phyloP scores from a whole-genome alignment of 2,329 filamentous ascomycete species.

The Hirsutella thompsonii region DNA sequence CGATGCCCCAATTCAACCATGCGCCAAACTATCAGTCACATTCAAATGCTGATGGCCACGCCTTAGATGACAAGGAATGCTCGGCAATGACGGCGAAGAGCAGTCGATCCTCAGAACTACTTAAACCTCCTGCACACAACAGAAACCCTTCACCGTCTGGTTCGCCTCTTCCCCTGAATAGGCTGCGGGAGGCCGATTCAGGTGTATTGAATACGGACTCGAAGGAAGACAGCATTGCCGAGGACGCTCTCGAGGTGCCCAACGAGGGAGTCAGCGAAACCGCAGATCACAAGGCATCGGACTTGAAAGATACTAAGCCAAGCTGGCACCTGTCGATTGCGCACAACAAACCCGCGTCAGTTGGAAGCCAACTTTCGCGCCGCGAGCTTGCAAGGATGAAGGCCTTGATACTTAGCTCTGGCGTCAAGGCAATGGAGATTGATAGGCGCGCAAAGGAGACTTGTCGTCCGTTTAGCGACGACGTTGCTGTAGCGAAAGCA shows the following conservation, averaged over 20 bases:
- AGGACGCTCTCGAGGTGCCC: slow-evolving; percentile 14
- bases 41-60: slow-evolving; percentile 6
- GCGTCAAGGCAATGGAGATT: slow-evolving; percentile 83
- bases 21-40: slow-evolving; percentile 14
- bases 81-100: slow-evolving; percentile 9
- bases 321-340: slow-evolving; percentile 39
- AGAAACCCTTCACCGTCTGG: slow-evolving; percentile 25
- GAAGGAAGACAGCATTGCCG: slow-evolving; percentile 13
- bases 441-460: slow-evolving; percentile 46
- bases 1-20: slow-evolving; percentile 36
- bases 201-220: slow-evolving; percentile 28
- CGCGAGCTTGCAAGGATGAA: slow-evolving; percentile 72
- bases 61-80: slow-evolving; percentile 5
- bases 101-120: slow-evolving; percentile 29
- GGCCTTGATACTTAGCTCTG: slow-evolving; percentile 66
- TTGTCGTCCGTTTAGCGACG: slow-evolving; percentile 19
- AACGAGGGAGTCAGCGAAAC: slow-evolving; percentile 23
- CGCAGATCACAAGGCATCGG: slow-evolving; percentile 13
- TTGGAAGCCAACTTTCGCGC: slow-evolving; percentile 34
- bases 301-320: slow-evolving; percentile 11
- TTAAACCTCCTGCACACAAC: slow-evolving; percentile 35
- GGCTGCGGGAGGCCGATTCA: slow-evolving; percentile 11
- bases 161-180: slow-evolving; percentile 16
- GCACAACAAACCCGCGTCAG: slow-evolving; percentile 23
- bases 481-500: slow-evolving; percentile 7